Conservation (phyloP, 306 rosid genomes). For the Pterocarpus macrocarpus region DNA sequence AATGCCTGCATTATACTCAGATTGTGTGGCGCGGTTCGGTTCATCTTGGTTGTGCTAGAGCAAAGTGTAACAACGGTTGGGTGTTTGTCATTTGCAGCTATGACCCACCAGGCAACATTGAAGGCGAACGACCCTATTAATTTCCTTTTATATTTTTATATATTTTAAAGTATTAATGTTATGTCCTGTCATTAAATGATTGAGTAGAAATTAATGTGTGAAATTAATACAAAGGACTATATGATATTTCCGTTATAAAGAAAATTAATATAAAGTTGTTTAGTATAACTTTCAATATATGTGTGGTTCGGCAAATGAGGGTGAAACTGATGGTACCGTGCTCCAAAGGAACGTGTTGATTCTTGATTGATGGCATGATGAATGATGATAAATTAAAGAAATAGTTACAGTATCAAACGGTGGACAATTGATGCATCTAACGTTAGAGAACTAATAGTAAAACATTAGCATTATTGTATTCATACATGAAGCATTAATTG, state of each 20-base stretch:
- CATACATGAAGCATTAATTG: not conserved
- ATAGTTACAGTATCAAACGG: not conserved
- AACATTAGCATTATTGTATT: not conserved
- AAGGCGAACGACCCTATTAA: constrained; percentile 59
- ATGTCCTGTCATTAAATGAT: not conserved
- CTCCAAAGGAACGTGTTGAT: not conserved
- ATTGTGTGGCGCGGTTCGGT: constrained; percentile 59
- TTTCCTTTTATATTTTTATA: not conserved
- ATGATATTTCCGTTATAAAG: not conserved
- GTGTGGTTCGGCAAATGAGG: no score
- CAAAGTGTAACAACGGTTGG: constrained; percentile 59
- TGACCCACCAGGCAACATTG: constrained; percentile 68
- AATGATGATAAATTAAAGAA: not conserved
- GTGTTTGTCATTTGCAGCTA: constrained; percentile 70
- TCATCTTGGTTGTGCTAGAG: constrained; percentile 68
- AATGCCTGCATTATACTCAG: constrained; percentile 79
- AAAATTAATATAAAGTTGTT: not conserved
- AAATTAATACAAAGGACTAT: not conserved
- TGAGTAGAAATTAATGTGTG: not conserved
- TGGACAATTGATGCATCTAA: not conserved
- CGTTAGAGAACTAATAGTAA: not conserved
- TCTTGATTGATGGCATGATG: not conserved
- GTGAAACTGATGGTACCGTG: no score
- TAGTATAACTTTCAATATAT: no score
- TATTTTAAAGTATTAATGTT: not conserved